Evolutionary conservation across 331 rosid genomes (phyloP), one percentile per base, ranked within the genome.

Genomic region (Dryas integrifolia): DNA sequence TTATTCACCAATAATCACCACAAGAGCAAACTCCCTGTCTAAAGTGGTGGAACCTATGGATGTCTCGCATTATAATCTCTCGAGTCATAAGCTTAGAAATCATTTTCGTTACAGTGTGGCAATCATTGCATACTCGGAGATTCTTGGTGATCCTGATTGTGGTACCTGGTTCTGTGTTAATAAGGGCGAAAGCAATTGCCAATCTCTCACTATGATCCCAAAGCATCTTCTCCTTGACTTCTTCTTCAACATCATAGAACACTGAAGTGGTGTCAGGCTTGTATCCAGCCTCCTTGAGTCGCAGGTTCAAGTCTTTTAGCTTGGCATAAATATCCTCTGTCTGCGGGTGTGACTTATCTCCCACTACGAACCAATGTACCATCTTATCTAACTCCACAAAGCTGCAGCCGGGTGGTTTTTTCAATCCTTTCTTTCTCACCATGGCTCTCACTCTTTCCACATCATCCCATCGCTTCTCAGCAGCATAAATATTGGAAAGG

Each of bases 201-300:
- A 83, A 59, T 55, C 80, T 72, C 64, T 79, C 82, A 41, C 87
- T 77, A 67, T 85, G 92, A 76, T 72, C 85, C 90, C 90, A 89
- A 46, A 89, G 90, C 84, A 87, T 83, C 73, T 76, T 85, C 85
- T 89, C 88, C 80, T 85, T 85, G 47, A 71, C 75, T 78, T 85
- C 82, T 75, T 82, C 86, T 61, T 80, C 82, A 44, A 87, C 86
- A 82, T 89, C 90, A 40, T 78, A 74, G 39, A 87, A 81, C 55
- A 83, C 89, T 30, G 86, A 85, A 75, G 81, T 69, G 24, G 90
- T 87, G 75, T 85, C 92, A 6, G 90, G 86, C 80, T 73, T 83
- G 82, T 80, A 71, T 58, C 85, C 87, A 59, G 67, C 67, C 59
- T 77, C 72, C 73, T 56, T 77, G 56, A 84, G 80, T 50, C 9